These are phyloP conservation scores for Colletotrichum falcatum DNA, from an alignment of 2,329 filamentous ascomycete genomes.

Conservation along the genomic window DNA sequence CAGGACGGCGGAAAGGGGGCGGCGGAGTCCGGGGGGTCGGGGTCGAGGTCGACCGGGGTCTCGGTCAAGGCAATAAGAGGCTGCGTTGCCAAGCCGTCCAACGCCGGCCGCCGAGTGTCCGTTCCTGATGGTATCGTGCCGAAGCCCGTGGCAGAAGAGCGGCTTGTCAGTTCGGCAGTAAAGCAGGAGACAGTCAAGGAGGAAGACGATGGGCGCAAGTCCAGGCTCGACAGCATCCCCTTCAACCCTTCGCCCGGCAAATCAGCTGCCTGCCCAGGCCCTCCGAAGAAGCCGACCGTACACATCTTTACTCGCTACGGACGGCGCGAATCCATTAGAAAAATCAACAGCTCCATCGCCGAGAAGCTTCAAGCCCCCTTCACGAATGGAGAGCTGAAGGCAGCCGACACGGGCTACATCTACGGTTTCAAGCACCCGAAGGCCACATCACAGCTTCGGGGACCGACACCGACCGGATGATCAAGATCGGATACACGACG, in stretches of 20 bases:
- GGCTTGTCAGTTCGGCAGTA: background rate
- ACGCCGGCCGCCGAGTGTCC: background rate
- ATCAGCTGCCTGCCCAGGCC: background rate
- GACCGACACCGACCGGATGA: background rate
- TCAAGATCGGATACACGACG: slow-evolving; percentile 49
- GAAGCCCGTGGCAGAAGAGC: background rate
- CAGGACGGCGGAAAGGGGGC: background rate
- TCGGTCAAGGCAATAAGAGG: background rate
- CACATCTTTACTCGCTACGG: background rate
- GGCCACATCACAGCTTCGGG: background rate
- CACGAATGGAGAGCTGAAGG: background rate
- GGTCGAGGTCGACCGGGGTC: background rate
- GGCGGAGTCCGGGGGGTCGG: too few species aligned
- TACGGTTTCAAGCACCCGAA: slow-evolving; percentile 13
- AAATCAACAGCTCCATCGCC: slow-evolving; percentile 3
- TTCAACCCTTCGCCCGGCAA: background rate
- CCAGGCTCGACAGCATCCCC: background rate
- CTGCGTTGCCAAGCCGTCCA: background rate
- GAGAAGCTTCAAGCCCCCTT: background rate
- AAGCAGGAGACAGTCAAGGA: slow-evolving; percentile 3
- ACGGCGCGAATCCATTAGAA: too few species aligned
- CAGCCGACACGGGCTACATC: slow-evolving; percentile 5
- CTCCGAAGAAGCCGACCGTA: background rate
- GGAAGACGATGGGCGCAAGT: background rate
- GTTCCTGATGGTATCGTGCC: background rate